Conservation (phyloP, 2,329 filamentous ascomycete species). For the Ophiocordyceps australis region DNA sequence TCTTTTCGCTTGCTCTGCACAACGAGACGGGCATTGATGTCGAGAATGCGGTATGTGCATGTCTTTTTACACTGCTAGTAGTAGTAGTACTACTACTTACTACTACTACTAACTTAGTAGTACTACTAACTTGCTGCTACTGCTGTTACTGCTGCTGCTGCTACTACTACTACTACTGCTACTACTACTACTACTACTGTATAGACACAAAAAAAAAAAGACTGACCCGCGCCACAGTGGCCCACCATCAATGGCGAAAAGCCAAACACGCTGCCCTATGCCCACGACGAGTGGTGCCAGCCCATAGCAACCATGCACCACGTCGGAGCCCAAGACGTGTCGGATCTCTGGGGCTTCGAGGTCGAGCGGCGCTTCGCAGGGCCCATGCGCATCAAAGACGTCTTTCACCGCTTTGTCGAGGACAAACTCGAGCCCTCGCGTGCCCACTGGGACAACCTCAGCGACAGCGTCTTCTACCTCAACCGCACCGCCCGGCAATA, state of each 20-base stretch:
- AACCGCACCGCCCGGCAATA: constrained; percentile 8
- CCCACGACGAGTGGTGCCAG: constrained; percentile 32
- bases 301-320: constrained; percentile 38
- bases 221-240: constrained; percentile 14
- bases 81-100: too few species aligned
- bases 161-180: too few species aligned
- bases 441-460: constrained; percentile 34
- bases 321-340: constrained; percentile 29
- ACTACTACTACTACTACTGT: too few species aligned
- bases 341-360: constrained; percentile 32
- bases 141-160: too few species aligned
- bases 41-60: constrained; percentile 20
- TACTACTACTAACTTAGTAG: too few species aligned
- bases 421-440: constrained; percentile 17
- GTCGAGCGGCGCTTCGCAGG: constrained; percentile 13
- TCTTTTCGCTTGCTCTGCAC: constrained; percentile 26
- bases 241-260: constrained; percentile 39
- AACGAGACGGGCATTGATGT: constrained; percentile 21
- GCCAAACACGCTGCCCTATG: constrained; percentile 28
- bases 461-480: constrained; percentile 24
- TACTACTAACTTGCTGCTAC: too few species aligned
- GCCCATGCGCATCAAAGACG: constrained; percentile 23
- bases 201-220: too few species aligned
- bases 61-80: too few species aligned
- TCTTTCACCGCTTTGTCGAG: constrained; percentile 26